Evolutionary conservation across 1,139 yeast genomes (phyloP).

Genomic region (Blastobotrys apis): DNA sequence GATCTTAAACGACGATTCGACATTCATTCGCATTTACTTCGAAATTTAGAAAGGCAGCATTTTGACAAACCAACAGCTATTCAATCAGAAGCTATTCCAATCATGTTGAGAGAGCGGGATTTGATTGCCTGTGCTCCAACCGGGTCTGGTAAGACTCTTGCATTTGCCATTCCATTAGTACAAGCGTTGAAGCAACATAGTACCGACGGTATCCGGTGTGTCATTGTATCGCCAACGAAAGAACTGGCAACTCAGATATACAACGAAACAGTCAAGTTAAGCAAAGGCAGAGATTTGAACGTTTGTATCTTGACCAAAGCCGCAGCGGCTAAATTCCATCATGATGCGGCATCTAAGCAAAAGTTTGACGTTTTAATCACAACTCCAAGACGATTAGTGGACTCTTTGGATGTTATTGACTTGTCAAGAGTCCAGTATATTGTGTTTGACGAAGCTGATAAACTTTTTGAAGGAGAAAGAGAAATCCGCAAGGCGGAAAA

Average conservation of each 20-base stretch:
- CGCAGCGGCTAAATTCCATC: slow-evolving; percentile 63
- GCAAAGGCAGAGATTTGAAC: slow-evolving; percentile 46
- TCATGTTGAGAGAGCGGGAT: slow-evolving; percentile 60
- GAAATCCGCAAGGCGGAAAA: slow-evolving; percentile 13
- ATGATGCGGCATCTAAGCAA: slow-evolving; percentile 49
- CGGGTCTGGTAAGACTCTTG: slow-evolving; percentile 89
- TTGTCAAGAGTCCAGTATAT: slow-evolving; percentile 65
- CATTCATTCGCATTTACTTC: slow-evolving; percentile 57
- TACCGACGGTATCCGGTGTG: slow-evolving; percentile 55
- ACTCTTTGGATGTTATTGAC: slow-evolving; percentile 59
- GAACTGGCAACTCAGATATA: slow-evolving; percentile 86
- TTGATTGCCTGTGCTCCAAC: slow-evolving; percentile 89
- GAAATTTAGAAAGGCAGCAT: slow-evolving; percentile 62
- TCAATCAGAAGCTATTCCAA: slow-evolving; percentile 82
- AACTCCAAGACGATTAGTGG: slow-evolving; percentile 86
- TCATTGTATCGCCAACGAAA: slow-evolving; percentile 87
- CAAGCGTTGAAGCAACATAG: slow-evolving; percentile 41
- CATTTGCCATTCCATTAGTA: slow-evolving; percentile 77
- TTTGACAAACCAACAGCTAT: slow-evolving; percentile 88
- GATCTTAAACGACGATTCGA: slow-evolving; percentile 68
- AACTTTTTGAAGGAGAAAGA: slow-evolving; percentile 67
- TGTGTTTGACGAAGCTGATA: slow-evolving; percentile 94
- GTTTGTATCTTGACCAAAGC: slow-evolving; percentile 72
- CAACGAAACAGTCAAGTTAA: slow-evolving; percentile 59
- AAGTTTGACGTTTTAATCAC: slow-evolving; percentile 79